Base-by-base conservation (phyloP, 1,284 basidiomycete genomes). In the Thecaphora frezii region DNA sequence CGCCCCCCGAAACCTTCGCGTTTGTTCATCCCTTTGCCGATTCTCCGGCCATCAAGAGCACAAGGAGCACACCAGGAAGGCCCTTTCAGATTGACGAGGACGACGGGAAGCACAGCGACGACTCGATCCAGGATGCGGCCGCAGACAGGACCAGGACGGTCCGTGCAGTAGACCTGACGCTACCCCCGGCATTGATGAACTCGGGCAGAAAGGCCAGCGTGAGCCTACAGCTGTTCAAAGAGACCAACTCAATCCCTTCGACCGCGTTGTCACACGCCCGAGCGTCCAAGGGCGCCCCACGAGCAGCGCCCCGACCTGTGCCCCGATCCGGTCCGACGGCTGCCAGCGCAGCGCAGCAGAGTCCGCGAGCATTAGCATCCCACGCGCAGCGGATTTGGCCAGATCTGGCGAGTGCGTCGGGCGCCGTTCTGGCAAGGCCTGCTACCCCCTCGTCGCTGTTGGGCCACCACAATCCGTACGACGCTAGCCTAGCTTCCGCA, bases 191-290 rank as follows among this genome's bases (percentile, higher is more conserved):
- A 23, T 64, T 71, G 62, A 51, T 69, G 50, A 68, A 51, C 57
- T 67, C 66, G 7, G 72, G 72, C 37, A 60, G 72, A n/a, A 74
- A 74, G 36, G 72, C 72, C 22, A 69, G 64, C 41, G 72, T 74
- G 30, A 68, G 64, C 47, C 54, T 74, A 12, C 72, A 74, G 23
- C 54, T 74, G n/a, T 74, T 74, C 62, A 73, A 72, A 41, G 70
- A 73, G 54, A 70, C 71, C 14, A 70, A 64, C 4, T 53, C 55
- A 14, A 57, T 60, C 26, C 42, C 63, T 0, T 66, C 63, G 13
- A 43, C 12, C 26, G 22, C 46, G 30, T 25, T 8, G 54, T 51
- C 43, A 7, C 8, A 14, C 28, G 28, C 28, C 14, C 28, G 28
- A 30, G 8, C 28, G 8, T 7, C 28, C 7, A 30, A 30, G 28